Evolutionary conservation across 2,329 filamentous ascomycete genomes (phyloP).

Genomic region (Ophiostoma piceae): DNA sequence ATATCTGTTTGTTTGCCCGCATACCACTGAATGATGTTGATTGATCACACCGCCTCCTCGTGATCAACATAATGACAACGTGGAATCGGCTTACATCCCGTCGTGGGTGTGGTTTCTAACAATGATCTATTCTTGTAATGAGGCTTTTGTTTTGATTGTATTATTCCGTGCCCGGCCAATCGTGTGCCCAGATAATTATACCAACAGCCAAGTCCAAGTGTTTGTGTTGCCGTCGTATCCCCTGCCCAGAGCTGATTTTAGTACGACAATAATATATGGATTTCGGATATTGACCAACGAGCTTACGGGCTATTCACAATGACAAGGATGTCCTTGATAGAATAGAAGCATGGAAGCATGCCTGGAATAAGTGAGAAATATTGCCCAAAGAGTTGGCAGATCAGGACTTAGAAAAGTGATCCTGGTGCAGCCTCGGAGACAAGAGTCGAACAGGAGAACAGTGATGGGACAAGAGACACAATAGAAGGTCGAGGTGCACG

Average conservation of each 20-base stretch:
- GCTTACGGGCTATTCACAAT: not conserved
- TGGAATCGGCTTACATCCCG: not conserved
- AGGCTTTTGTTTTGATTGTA: not conserved
- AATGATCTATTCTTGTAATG: not conserved
- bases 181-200: not conserved
- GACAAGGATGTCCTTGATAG: not conserved
- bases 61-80: not conserved
- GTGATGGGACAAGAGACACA: not conserved
- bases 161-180: not conserved
- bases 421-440: not conserved
- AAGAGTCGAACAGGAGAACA: not conserved
- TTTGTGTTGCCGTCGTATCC: not conserved
- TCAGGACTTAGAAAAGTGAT: not conserved
- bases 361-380: not conserved
- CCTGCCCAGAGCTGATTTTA: not conserved
- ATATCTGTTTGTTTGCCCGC: not conserved
- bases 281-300: conserved; percentile 4
- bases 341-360: not conserved
- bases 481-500: not conserved
- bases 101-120: not conserved
- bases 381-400: not conserved
- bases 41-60: not conserved
- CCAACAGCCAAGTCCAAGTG: not conserved
- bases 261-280: not conserved
- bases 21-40: not conserved